phyloP scores from a whole-genome alignment of 2,329 filamentous ascomycete species.

The Penicillium sp. region DNA sequence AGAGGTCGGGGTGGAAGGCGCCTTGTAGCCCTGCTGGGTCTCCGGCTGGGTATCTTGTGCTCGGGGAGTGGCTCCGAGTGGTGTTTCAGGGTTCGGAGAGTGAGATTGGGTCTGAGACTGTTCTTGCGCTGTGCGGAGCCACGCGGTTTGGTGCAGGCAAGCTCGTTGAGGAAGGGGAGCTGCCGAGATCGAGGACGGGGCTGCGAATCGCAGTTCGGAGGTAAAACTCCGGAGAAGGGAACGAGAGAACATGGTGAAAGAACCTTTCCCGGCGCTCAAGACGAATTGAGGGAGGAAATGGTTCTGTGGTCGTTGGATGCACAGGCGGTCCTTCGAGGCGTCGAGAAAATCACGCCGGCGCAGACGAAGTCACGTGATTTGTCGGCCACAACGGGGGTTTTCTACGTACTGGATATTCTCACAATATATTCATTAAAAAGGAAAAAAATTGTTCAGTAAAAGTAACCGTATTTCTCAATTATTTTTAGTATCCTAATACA shows the following conservation, averaged over 20 bases:
- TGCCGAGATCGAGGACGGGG: slow-evolving; percentile 27
- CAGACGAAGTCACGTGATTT: slow-evolving; percentile 37
- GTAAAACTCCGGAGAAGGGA: slow-evolving; percentile 36
- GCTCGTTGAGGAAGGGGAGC: slow-evolving; percentile 41
- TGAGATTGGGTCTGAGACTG: slow-evolving; percentile 35
- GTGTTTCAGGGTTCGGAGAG: slow-evolving; percentile 34
- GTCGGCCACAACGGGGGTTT: too few relatives aligned
- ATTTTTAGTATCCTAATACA: too few relatives aligned
- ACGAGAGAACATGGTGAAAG: slow-evolving; percentile 42
- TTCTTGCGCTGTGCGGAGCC: slow-evolving; percentile 26
- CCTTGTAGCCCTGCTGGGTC: slow-evolving; percentile 12
- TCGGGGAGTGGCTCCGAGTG: slow-evolving; percentile 31
- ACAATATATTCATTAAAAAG: too few relatives aligned
- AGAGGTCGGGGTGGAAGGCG: slow-evolving; percentile 14
- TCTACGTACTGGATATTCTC: too few relatives aligned
- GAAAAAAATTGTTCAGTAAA: too few relatives aligned
- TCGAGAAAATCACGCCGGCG: slow-evolving; percentile 42
- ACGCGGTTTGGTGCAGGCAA: slow-evolving; percentile 46
- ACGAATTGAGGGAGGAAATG: slow-evolving; percentile 16
- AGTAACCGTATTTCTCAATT: too few relatives aligned
- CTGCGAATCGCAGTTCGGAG: slow-evolving; percentile 31
- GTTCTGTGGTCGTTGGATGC: slow-evolving; percentile 14
- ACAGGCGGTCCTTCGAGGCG: slow-evolving; percentile 17
- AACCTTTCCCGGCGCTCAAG: slow-evolving; percentile 14
- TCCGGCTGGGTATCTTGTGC: slow-evolving; percentile 30